Evolutionary conservation across 176 grass and related monocot genomes (phyloP), one percentile per base, ranked within the genome.

Genomic region (Zoysia japonica): DNA sequence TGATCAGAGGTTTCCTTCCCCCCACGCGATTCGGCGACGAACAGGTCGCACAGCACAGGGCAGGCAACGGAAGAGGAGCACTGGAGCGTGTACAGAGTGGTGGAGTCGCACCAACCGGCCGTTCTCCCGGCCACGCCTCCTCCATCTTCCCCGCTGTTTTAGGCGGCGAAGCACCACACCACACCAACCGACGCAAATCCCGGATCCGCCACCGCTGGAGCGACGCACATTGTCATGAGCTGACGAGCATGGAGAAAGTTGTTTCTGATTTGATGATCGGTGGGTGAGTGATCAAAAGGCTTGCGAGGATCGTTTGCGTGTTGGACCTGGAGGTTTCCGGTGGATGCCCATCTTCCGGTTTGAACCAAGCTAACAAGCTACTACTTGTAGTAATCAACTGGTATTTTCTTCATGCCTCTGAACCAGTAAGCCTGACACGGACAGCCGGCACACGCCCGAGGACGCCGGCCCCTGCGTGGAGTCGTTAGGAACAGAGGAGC

Each of bases 61-160:
- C 28, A 28, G 28, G 28, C 28, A 28, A 28, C 28, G 28, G 35
- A 47, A 41, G 11, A 38, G 48, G 5, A 5, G 1, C n/a, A 3
- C 10, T 5, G 40, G 8, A 11, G 28, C 28, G 76, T 8, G 5
- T 11, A 4, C 19, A 65, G 79, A 28, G 28, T 28, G 28, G 28
- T 82, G 82, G 78, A 67, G 87, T 73, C 49, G 78, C 52, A 85
- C 87, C 82, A 82, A 85, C 73, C 72, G 49, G 61, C 35, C 53
- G 17, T 72, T 59, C 10, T 20, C 56, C 20, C 67, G 1, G 28
- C 55, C 74, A 3, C 56, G 67, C 69, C 28, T 80, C 48, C 28
- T 28, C 19, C 65, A 28, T 28, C 28, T 44, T 9, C 70, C 45
- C 43, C 15, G 3, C 46, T 19, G 7, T 10, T 88, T 76, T 85